Evolutionary conservation across 371 early-diverging fungal species (phyloP).

Genomic region (Zychaea mexicana): DNA sequence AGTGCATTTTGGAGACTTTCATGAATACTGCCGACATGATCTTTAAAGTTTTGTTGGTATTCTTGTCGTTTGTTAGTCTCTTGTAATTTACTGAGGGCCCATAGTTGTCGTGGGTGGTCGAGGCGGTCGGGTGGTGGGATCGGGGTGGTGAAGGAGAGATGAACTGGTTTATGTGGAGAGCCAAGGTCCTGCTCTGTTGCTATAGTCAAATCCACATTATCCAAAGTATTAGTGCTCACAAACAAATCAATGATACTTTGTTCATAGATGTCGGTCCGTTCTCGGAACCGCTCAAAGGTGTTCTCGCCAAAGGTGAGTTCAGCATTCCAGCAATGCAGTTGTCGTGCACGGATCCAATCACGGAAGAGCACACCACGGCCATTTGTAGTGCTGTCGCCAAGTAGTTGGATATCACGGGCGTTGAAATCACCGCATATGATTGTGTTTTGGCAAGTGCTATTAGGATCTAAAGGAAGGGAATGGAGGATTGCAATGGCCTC

Average conservation of each 20-base stretch:
- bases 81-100: too few species aligned
- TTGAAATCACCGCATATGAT: constrained; percentile 26
- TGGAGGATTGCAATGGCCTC: too few species aligned
- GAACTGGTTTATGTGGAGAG: not conserved
- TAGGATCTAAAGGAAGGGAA: too few species aligned
- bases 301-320: constrained; percentile 9
- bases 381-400: constrained; percentile 6
- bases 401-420: constrained; percentile 5
- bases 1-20: too few species aligned
- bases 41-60: too few species aligned
- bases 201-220: not conserved
- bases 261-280: not conserved
- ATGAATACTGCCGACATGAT: too few species aligned
- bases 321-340: constrained; percentile 9
- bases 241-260: constrained; percentile 13
- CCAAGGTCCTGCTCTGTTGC: not conserved
- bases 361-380: not conserved
- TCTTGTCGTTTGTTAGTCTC: too few species aligned
- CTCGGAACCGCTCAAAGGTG: not conserved
- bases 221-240: constrained; percentile 5
- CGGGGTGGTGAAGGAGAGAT: too few species aligned
- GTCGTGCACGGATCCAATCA: not conserved
- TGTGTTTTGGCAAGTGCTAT: constrained; percentile 8
- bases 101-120: too few species aligned
- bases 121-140: too few species aligned